Base-by-base conservation (phyloP, 2,329 filamentous ascomycete species). In the Fusarium beomiforme region DNA sequence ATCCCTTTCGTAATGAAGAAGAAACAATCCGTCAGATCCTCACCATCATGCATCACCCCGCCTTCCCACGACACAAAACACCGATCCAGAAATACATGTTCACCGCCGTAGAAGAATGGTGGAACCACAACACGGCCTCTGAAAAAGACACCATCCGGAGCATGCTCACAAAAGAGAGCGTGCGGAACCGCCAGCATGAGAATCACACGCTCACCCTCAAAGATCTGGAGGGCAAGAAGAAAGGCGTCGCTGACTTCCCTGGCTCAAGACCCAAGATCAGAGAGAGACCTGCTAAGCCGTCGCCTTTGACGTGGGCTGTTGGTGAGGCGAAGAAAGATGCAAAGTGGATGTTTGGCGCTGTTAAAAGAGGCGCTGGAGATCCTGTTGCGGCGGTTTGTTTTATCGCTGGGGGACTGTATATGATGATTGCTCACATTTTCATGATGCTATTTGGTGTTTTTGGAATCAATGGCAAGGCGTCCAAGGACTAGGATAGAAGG, bases 31-130 rank as follows among this genome's bases (percentile, higher is more conserved):
- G 91, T 66, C 93, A 97, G 70, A 89, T 95, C 31, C 81, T 93
- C 43, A 87, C 88, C 21, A 89, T 93, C 8, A 94, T 97, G 82
- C 95, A 98, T 79, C 94, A 98, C 78, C 95, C 95, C 0, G 92
- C 91, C 4, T 84, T 93, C 41, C 89, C 94, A 13, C 60, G 72
- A 6, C 88, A 91, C 64, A 86, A 86, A 67, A 86, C 91, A 60
- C 91, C 95, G 77, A 89, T 94, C 33, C 95, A 97, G 72, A 87
- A 88, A 54, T 90, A 89, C 59, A 97, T 97, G 94, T 97, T 92
- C 80, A 86, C 90, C 34, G 91, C 91, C 1, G 93, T 97, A 3
- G 86, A 92, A 69, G 85, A 87, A 58, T 97, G 94, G 94, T 90
- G 89, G 2, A 86, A 92, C 44, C 87, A 89, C 50, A 70, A 76